Evolutionary conservation across 2,329 filamentous ascomycete species (phyloP).

Genomic region (Diplodia seriata): DNA sequence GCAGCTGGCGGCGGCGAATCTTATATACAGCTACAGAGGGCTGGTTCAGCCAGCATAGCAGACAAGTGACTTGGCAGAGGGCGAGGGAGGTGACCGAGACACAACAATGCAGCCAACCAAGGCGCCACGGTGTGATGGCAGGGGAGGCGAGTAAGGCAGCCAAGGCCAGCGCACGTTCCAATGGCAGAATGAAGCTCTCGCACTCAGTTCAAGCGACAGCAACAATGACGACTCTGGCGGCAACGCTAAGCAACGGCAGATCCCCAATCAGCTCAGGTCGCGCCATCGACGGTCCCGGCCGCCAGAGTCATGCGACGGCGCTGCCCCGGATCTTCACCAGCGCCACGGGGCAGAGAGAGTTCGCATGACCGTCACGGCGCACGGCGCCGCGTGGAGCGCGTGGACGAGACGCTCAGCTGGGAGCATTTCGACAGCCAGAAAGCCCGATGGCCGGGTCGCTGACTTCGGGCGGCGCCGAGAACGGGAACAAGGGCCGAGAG

Average conservation of each 20-base stretch:
- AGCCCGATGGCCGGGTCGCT: constrained; percentile 17
- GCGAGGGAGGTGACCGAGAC: constrained; percentile 8
- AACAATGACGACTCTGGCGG: constrained; percentile 19
- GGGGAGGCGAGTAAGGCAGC: neutral
- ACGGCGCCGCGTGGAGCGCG: neutral
- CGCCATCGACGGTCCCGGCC: constrained; percentile 2
- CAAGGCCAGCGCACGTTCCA: constrained; percentile 18
- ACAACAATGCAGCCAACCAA: neutral
- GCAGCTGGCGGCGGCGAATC: neutral
- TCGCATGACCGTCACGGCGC: constrained; percentile 19
- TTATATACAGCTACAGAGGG: constrained; percentile 5
- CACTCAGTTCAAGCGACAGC: neutral
- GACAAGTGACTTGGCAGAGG: constrained; percentile 7
- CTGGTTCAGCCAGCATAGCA: constrained; percentile 16
- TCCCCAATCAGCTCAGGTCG: constrained; percentile 25
- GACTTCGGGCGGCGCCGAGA: constrained; percentile 12
- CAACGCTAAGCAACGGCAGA: constrained; percentile 17
- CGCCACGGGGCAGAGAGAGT: constrained; percentile 8
- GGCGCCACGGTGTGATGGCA: constrained; percentile 8
- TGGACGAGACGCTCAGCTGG: constrained; percentile 19
- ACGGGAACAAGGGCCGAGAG: neutral
- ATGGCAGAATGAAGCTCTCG: constrained; percentile 1
- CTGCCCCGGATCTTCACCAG: constrained; percentile 20
- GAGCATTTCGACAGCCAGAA: neutral
- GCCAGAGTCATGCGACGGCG: constrained; percentile 21